Conservation (phyloP, 768 basidiomycete genomes). For the Russula olivacea region DNA sequence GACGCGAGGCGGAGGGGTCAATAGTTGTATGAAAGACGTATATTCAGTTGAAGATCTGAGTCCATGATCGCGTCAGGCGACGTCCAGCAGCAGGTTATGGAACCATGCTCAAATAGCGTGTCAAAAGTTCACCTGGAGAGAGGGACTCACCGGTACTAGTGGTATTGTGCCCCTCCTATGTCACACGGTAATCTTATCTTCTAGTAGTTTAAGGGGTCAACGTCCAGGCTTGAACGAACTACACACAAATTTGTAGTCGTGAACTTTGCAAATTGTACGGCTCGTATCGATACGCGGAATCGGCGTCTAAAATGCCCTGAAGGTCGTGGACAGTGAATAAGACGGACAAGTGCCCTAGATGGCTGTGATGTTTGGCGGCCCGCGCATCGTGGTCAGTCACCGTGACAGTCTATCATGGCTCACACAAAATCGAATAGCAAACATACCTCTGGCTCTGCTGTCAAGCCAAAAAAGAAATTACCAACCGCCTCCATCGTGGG, state of each 20-base stretch:
- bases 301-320: background rate
- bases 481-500: conserved; percentile 33
- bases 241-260: background rate
- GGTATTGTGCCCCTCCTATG: background rate
- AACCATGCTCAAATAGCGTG: background rate
- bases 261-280: background rate
- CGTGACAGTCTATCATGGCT: background rate
- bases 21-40: background rate
- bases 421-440: conserved; percentile 6
- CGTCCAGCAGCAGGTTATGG: background rate
- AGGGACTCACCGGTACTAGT: background rate
- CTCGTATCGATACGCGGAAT: background rate
- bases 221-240: conserved; percentile 1
- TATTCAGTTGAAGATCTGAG: background rate
- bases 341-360: background rate
- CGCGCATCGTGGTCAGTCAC: background rate
- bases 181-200: background rate
- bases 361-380: background rate
- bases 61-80: background rate
- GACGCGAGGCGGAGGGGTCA: background rate
- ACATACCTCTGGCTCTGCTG: background rate
- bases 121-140: background rate
- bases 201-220: background rate
- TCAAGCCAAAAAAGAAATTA: conserved; percentile 7
- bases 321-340: background rate